These are phyloP conservation scores for Rhizoctonia solani DNA, from an alignment of 1,284 basidiomycete genomes.

Conservation along the genomic window DNA sequence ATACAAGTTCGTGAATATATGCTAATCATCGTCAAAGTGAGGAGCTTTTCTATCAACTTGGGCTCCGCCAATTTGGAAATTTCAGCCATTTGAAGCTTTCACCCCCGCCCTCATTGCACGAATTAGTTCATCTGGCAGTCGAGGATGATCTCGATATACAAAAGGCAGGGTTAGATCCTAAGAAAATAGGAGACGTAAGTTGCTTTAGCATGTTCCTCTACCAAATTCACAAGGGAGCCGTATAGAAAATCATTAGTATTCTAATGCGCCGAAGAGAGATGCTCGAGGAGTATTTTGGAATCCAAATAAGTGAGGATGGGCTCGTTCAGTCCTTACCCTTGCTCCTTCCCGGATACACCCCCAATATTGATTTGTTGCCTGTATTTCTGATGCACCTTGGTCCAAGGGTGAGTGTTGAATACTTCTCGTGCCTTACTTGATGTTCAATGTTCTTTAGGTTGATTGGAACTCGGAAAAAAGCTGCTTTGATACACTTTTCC, in stretches of 20 bases:
- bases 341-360: conserved; percentile 81
- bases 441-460: conserved; percentile 58
- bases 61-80: conserved; percentile 88
- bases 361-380: conserved; percentile 84
- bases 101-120: conserved; percentile 75
- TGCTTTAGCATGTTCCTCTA: not conserved
- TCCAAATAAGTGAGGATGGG: conserved; percentile 69
- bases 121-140: conserved; percentile 78
- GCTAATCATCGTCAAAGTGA: conserved; percentile 58
- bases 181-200: conserved; percentile 72
- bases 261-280: conserved; percentile 72
- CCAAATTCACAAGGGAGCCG: not conserved
- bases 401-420: conserved; percentile 61
- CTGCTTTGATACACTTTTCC: conserved; percentile 85
- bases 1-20: not conserved
- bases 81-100: conserved; percentile 76
- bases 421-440: conserved; percentile 38
- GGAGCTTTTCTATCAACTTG: conserved; percentile 95
- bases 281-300: conserved; percentile 90
- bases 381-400: conserved; percentile 84
- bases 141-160: conserved; percentile 59
- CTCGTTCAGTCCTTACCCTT: conserved; percentile 76
- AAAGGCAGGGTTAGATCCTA: conserved; percentile 44
- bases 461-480: conserved; percentile 83
- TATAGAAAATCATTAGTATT: conserved; percentile 62